Evolutionary conservation across 1,284 basidiomycete genomes (phyloP).

Genomic region (Marasmius tenuissimus): DNA sequence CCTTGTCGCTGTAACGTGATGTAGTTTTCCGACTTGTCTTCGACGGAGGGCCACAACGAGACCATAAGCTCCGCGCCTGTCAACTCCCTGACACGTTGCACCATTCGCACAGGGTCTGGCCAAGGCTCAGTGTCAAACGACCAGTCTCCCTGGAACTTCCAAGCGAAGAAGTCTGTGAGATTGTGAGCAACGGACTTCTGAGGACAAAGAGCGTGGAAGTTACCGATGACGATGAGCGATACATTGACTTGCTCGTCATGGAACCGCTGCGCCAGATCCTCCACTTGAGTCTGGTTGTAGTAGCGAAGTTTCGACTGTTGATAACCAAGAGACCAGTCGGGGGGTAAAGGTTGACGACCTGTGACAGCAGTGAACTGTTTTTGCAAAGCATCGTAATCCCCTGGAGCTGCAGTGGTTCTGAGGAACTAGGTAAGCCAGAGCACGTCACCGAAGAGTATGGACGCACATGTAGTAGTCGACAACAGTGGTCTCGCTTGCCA

Average conservation of each 20-base stretch:
- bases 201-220: background rate
- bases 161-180: conserved; percentile 37
- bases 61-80: conserved; percentile 47
- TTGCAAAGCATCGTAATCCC: conserved; percentile 39
- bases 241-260: conserved; percentile 40
- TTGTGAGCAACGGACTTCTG: background rate
- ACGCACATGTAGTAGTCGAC: conserved; percentile 42
- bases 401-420: conserved; percentile 36
- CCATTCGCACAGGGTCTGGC: conserved; percentile 39
- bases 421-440: background rate
- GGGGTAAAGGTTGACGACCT: conserved; percentile 39
- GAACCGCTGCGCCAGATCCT: conserved; percentile 38
- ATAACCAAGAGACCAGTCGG: conserved; percentile 38
- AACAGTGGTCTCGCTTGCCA: conserved; percentile 35
- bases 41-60: conserved; percentile 42
- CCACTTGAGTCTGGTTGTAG: conserved; percentile 37
- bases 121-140: conserved; percentile 38
- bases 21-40: conserved; percentile 39
- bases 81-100: conserved; percentile 34
- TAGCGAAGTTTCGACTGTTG: conserved; percentile 44
- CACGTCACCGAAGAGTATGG: background rate
- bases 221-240: conserved; percentile 38
- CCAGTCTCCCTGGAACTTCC: conserved; percentile 44
- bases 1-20: conserved; percentile 33
- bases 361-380: conserved; percentile 40